These are phyloP conservation scores for Ulvella scutata DNA, from an alignment of 139 green algal species.

Conservation along the genomic window DNA sequence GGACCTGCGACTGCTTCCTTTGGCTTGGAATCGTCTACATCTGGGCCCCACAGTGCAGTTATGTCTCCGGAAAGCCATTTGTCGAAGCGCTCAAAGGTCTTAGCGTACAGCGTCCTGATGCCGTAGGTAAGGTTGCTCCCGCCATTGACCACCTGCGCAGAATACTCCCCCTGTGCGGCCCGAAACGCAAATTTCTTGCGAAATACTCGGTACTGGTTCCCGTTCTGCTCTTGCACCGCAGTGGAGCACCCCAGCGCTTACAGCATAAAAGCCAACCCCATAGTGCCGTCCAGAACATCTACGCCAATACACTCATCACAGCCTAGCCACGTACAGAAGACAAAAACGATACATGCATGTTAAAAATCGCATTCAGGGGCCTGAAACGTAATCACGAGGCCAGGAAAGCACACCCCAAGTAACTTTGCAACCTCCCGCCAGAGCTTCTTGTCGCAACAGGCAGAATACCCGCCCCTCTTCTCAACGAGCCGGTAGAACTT, in stretches of 20 bases:
- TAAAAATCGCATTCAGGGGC: no score
- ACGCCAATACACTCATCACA: no score
- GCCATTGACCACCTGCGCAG: constrained; percentile 21
- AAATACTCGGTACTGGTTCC: no score
- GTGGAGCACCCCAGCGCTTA: no score
- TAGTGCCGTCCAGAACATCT: no score
- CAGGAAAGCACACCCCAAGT: constrained; percentile 32
- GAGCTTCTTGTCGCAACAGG: constrained; percentile 39
- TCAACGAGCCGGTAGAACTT: constrained; percentile 39
- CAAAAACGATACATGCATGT: no score
- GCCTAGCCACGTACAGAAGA: no score
- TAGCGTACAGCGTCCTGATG: constrained; percentile 58
- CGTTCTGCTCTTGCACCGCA: no score
- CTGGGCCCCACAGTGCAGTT: background rate
- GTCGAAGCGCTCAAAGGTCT: constrained; percentile 56
- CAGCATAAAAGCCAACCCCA: no score
- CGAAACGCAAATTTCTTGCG: no score
- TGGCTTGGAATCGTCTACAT: background rate
- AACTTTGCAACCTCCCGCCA: constrained; percentile 56
- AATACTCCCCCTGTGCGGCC: no score
- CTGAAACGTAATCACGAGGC: no score
- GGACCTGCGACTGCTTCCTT: constrained; percentile 8
- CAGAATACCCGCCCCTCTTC: constrained; percentile 46
- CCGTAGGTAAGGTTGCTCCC: constrained; percentile 42
- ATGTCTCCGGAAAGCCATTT: background rate